Base-by-base conservation (phyloP, 2,329 filamentous ascomycete genomes). In the Hirsutella rhossiliensis region DNA sequence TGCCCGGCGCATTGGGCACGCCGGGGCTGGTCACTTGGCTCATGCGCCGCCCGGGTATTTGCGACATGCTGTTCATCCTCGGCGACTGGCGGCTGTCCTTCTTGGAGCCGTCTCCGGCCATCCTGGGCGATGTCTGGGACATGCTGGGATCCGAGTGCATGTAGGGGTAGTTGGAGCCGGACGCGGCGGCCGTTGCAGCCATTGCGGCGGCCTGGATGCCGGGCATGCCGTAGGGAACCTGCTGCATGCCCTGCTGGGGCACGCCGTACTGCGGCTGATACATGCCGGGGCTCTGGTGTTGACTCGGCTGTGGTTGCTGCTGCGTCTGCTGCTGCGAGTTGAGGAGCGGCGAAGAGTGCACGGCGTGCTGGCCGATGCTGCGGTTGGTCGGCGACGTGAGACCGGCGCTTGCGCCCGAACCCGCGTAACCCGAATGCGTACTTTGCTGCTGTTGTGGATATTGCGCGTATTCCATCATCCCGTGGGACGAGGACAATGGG, bases 121-220 rank as follows among this genome's bases (percentile, higher is more conserved):
- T 80, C 50, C 87, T 78, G 40, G 88, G 87, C 4, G 87, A 94
- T 19, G 79, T 83, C 63, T 75, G 83, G 62, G 63, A 73, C 66
- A 73, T 72, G 67, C 73, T 80, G 18, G 77, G 73, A 56, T 89
- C 84, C 44, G 84, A 79, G 42, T 81, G 68, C 65, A 88, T 78
- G 52, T 83, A 81, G 48, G 84, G 82, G 53, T 84, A 84, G 49
- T 71, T 78, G 48, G 87, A 83, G 36, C 90, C 89, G 6, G 88
- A 89, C 11, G 90, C 90, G 1, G 90, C 89, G 17, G 90, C 90
- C 1, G 89, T 95, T 19, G 84, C 78, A 38, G 84, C 89, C 86
- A 95, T 92, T 46, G 89, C 89, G 41, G 90, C 89, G 13, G 88
- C 88, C 63, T 94, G 87, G 40, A 88, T 87, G 18, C 83, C 78